Conservation (phyloP, 2,329 filamentous ascomycete genomes). For the Penicillium sp. region DNA sequence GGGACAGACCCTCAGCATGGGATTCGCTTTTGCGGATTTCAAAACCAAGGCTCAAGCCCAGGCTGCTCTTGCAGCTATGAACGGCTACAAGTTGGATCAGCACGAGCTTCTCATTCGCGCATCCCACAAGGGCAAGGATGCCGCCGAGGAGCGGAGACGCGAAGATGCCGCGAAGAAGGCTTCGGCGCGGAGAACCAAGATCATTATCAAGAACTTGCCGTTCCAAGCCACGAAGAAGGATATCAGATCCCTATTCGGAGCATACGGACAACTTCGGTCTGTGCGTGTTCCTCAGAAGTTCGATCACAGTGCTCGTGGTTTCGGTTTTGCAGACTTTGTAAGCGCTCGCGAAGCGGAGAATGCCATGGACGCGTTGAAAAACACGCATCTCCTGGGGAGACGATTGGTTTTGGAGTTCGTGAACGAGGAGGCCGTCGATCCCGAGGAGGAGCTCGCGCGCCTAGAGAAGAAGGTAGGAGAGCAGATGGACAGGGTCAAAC, state of each 20-base stretch:
- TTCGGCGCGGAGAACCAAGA: slow-evolving; percentile 76
- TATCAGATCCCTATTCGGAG: slow-evolving; percentile 76
- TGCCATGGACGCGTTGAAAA: slow-evolving; percentile 83
- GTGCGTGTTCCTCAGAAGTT: slow-evolving; percentile 95
- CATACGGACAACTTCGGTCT: slow-evolving; percentile 87
- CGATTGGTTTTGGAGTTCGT: slow-evolving; percentile 89
- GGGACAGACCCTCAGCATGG: slow-evolving; percentile 88
- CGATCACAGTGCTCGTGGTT: slow-evolving; percentile 81
- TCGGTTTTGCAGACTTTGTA: slow-evolving; percentile 95
- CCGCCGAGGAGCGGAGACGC: slow-evolving; percentile 78
- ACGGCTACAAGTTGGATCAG: slow-evolving; percentile 80
- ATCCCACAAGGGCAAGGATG: slow-evolving; percentile 83
- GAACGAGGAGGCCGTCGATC: slow-evolving; percentile 80
- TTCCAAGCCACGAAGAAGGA: slow-evolving; percentile 96
- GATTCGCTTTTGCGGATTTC: slow-evolving; percentile 94
- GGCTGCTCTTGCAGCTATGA: slow-evolving; percentile 78
- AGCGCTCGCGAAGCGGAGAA: slow-evolving; percentile 86
- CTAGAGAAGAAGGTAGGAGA: slow-evolving; percentile 95
- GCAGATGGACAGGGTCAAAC: slow-evolving; percentile 84
- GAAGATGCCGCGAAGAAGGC: slow-evolving; percentile 81
- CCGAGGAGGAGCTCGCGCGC: slow-evolving; percentile 92
- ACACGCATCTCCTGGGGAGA: slow-evolving; percentile 89
- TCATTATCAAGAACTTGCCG: slow-evolving; percentile 96
- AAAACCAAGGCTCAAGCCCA: slow-evolving; percentile 72
- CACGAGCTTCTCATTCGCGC: slow-evolving; percentile 82